Conservation (phyloP, 2,329 filamentous ascomycete species). For the Hypoxylon sp. region DNA sequence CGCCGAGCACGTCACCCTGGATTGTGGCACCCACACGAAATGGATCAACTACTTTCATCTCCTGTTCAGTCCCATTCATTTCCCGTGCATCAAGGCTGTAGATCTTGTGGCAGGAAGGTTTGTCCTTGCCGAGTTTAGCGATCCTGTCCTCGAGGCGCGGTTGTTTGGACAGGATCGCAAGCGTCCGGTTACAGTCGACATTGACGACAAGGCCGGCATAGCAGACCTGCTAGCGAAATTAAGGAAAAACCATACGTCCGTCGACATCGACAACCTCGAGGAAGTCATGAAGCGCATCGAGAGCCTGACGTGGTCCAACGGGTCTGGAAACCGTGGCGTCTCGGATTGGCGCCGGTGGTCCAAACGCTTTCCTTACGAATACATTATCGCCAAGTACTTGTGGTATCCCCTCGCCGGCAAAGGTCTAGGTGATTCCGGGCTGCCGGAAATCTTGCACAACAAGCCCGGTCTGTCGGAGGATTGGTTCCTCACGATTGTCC, state of each 20-base stretch:
- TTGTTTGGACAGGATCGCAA: slow-evolving; percentile 1
- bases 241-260: not conserved
- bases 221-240: slow-evolving; percentile 1
- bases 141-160: slow-evolving; percentile 9
- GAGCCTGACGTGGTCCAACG: not conserved
- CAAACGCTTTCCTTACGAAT: not conserved
- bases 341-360: not conserved
- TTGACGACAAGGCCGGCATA: slow-evolving; percentile 1
- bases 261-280: not conserved
- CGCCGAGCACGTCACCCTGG: slow-evolving; percentile 12
- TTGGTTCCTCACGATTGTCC: slow-evolving; percentile 3
- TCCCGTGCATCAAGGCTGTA: slow-evolving; percentile 9
- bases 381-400: not conserved
- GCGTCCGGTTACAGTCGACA: not conserved
- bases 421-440: no score
- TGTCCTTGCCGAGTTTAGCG: not conserved
- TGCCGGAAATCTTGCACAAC: no score
- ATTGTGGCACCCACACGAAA: not conserved
- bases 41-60: not conserved
- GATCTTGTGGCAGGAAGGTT: not conserved
- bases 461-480: not conserved
- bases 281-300: not conserved
- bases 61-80: slow-evolving; percentile 1
- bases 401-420: not conserved
- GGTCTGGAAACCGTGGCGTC: not conserved